A percentile compares a stretch with the other conserved stretches of the same genome.
Evolutionary conservation across 305 asterid genomes (phyloP).

Genomic region (Salvia sclarea): DNA sequence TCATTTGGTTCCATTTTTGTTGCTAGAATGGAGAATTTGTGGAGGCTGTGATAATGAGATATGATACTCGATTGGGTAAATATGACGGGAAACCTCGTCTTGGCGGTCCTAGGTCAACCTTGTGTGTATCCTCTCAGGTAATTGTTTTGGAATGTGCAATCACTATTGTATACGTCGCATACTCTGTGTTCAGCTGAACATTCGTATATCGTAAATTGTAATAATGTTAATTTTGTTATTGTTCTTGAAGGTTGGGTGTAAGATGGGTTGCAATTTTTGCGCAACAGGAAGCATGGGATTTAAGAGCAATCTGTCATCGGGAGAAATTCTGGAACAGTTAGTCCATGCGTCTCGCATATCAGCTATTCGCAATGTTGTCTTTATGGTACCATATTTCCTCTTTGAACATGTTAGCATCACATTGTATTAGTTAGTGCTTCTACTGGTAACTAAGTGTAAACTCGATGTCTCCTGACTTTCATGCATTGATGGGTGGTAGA

Average conservation of each 20-base stretch:
- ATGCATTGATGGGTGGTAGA: neutral
- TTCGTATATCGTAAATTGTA: neutral
- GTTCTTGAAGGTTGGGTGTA: constrained; percentile 83
- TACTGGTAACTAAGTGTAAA: neutral
- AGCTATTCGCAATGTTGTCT: constrained; percentile 83
- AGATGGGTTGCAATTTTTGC: constrained; percentile 96
- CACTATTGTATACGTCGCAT: neutral
- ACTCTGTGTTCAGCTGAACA: neutral
- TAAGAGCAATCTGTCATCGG: constrained; percentile 78
- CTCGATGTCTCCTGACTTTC: constrained; percentile 2
- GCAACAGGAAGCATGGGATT: constrained; percentile 99
- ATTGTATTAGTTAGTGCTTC: constrained; percentile 13
- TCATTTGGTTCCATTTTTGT: constrained; percentile 10
- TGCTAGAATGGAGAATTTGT: constrained; percentile 82
- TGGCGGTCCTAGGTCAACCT: constrained; percentile 89
- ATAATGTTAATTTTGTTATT: neutral
- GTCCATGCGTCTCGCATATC: constrained; percentile 89
- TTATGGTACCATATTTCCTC: constrained; percentile 62
- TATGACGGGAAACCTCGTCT: constrained; percentile 87
- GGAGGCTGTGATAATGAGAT: constrained; percentile 96
- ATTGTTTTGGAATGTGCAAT: neutral
- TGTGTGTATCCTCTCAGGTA: constrained; percentile 97
- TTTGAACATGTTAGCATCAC: constrained; percentile 15
- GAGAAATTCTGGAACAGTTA: constrained; percentile 89
- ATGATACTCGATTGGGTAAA: constrained; percentile 79